These are phyloP conservation scores for Geotrichum ghanense DNA, from an alignment of 805 yeast species.

Conservation along the genomic window DNA sequence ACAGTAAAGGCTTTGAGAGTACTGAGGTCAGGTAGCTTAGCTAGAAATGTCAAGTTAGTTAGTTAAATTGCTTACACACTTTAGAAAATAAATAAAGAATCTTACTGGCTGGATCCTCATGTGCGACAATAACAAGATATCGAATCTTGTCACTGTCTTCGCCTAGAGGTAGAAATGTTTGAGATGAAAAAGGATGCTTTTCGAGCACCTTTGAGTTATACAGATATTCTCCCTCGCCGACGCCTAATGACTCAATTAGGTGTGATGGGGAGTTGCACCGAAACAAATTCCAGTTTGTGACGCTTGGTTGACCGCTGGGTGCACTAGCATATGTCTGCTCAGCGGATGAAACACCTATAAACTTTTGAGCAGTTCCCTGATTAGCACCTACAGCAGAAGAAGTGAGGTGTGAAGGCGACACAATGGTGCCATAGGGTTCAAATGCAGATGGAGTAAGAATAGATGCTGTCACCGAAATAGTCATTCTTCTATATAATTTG, in stretches of 20 bases:
- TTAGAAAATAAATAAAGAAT: conserved; percentile 24
- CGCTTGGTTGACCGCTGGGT: conserved; percentile 36
- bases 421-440: conserved; percentile 59
- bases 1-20: conserved; percentile 59
- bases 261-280: conserved; percentile 70
- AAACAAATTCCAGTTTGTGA: conserved; percentile 73
- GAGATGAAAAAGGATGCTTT: conserved; percentile 82
- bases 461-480: conserved; percentile 32
- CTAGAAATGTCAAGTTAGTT: conserved; percentile 11
- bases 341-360: conserved; percentile 62
- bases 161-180: conserved; percentile 90
- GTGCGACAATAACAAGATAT: conserved; percentile 75
- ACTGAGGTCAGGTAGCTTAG: conserved; percentile 47
- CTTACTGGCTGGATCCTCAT: conserved; percentile 28
- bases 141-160: conserved; percentile 35
- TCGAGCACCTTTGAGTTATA: conserved; percentile 65
- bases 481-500: background rate
- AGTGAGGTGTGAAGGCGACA: conserved; percentile 69
- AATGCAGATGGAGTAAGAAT: conserved; percentile 58
- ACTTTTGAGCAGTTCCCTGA: conserved; percentile 86
- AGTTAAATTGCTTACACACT: conserved; percentile 19
- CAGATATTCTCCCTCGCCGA: conserved; percentile 1
- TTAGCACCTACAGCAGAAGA: conserved; percentile 50
- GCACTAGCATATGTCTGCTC: conserved; percentile 38
- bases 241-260: conserved; percentile 27